These are phyloP conservation scores for Westerdykella ornata DNA, from an alignment of 2,329 filamentous ascomycete genomes.

Conservation along the genomic window DNA sequence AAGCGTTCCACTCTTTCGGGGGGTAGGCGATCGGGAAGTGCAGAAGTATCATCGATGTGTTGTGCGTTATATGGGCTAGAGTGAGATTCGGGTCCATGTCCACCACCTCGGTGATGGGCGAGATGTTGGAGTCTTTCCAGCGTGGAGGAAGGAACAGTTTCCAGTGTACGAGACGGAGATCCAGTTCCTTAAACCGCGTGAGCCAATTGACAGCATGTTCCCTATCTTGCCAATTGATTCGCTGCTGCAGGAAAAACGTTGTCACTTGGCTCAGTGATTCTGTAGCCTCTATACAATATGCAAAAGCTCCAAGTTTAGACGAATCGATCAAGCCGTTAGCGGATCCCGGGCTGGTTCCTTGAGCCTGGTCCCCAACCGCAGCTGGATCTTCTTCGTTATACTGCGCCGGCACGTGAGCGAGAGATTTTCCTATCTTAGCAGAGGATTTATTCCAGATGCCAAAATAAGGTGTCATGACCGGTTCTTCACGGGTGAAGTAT, in stretches of 20 bases:
- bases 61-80: constrained; percentile 31
- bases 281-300: constrained; percentile 31
- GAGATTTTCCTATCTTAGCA: constrained; percentile 26
- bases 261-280: constrained; percentile 32
- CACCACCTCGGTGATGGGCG: constrained; percentile 19
- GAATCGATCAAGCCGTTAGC: constrained; percentile 29
- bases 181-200: constrained; percentile 31
- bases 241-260: constrained; percentile 30
- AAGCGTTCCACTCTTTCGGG: constrained; percentile 25
- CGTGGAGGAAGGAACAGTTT: constrained; percentile 30
- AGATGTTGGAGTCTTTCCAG: constrained; percentile 33
- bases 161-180: constrained; percentile 31
- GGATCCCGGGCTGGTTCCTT: constrained; percentile 26
- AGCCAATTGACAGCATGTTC: constrained; percentile 32
- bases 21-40: constrained; percentile 30
- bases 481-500: constrained; percentile 30
- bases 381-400: constrained; percentile 30
- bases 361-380: constrained; percentile 12
- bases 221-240: constrained; percentile 31
- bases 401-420: constrained; percentile 28
- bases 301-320: constrained; percentile 31
- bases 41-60: constrained; percentile 32
- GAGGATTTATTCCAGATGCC: constrained; percentile 33
- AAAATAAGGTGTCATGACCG: constrained; percentile 30
- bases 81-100: constrained; percentile 34